Percentiles rank a stretch among this genome's conserved stretches.
phyloP scores from a whole-genome alignment of 106 monocot genomes.

The Chionographis japonica region DNA sequence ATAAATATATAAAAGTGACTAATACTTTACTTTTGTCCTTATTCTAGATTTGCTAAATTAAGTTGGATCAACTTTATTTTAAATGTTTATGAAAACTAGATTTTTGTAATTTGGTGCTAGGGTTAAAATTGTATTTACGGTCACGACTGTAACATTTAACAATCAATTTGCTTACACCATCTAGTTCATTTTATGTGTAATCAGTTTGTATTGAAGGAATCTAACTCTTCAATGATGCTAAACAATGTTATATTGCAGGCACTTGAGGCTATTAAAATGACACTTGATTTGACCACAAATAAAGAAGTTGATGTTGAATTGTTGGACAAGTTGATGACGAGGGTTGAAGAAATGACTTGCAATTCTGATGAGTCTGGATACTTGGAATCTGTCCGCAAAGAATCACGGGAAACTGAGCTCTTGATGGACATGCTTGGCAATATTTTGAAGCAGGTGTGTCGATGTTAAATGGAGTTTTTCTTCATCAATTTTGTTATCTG shows the following conservation, averaged over 20 bases:
- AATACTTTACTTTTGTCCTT: no score
- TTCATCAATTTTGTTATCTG: neutral
- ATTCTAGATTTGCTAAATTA: no score
- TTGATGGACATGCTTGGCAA: conserved; percentile 71
- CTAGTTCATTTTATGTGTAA: neutral
- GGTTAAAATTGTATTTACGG: no score
- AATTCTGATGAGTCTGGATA: conserved; percentile 10
- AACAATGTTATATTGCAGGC: conserved; percentile 44
- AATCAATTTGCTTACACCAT: neutral
- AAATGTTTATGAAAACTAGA: no score
- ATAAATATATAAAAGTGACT: no score
- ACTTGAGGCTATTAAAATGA: conserved; percentile 76
- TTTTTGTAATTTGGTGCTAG: neutral
- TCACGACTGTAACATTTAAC: neutral
- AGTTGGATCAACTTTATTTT: no score
- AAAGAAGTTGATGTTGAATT: conserved; percentile 67
- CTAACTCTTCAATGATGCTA: neutral
- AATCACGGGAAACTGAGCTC: conserved; percentile 43
- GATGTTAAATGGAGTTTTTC: neutral
- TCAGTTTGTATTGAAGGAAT: no score
- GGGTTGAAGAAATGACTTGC: conserved; percentile 41
- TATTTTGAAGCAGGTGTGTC: conserved; percentile 65
- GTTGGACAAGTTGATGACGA: conserved; percentile 55
- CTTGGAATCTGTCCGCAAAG: conserved; percentile 11
- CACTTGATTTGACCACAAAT: conserved; percentile 58